Conservation (phyloP, 2,329 filamentous ascomycete species). For the Cryphonectria radicalis region DNA sequence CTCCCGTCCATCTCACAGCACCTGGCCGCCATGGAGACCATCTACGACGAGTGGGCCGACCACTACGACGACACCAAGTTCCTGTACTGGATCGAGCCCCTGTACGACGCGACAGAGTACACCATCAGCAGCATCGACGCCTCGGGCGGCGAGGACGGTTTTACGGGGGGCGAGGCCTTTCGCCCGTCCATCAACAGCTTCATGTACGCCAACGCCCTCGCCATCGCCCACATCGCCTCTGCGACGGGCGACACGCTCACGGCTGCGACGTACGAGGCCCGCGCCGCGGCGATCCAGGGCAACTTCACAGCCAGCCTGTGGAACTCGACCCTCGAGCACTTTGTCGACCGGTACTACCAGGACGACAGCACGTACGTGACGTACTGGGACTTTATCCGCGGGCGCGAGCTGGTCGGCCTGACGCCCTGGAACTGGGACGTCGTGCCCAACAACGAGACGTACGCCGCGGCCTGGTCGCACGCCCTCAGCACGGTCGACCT, state of each 20-base stretch:
- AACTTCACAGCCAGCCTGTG: conserved; percentile 46
- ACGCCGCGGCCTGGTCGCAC: conserved; percentile 44
- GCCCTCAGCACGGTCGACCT: conserved; percentile 38
- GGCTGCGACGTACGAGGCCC: conserved; percentile 34
- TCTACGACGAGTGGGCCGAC: conserved; percentile 45
- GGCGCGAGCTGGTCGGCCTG: conserved; percentile 47
- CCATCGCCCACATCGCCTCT: conserved; percentile 45
- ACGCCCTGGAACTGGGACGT: conserved; percentile 49
- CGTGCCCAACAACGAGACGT: conserved; percentile 43
- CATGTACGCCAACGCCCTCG: conserved; percentile 47
- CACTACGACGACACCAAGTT: conserved; percentile 44
- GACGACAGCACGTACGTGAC: conserved; percentile 42
- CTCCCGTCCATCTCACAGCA: conserved; percentile 37
- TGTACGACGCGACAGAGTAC: conserved; percentile 50
- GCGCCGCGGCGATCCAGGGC: conserved; percentile 41
- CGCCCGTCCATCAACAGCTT: conserved; percentile 50
- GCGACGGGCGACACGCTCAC: conserved; percentile 35
- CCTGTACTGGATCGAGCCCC: conserved; percentile 47
- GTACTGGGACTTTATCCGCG: conserved; percentile 46
- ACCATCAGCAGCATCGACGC: conserved; percentile 50
- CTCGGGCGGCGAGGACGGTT: conserved; percentile 44
- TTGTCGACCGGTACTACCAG: conserved; percentile 47
- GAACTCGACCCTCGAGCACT: conserved; percentile 49
- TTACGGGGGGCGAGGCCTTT: conserved; percentile 45
- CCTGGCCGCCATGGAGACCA: conserved; percentile 41